Percentiles rank a stretch among this genome's conserved stretches.
Evolutionary conservation across 179 eudicot species (phyloP).

Genomic region (Silene noctiflora): DNA sequence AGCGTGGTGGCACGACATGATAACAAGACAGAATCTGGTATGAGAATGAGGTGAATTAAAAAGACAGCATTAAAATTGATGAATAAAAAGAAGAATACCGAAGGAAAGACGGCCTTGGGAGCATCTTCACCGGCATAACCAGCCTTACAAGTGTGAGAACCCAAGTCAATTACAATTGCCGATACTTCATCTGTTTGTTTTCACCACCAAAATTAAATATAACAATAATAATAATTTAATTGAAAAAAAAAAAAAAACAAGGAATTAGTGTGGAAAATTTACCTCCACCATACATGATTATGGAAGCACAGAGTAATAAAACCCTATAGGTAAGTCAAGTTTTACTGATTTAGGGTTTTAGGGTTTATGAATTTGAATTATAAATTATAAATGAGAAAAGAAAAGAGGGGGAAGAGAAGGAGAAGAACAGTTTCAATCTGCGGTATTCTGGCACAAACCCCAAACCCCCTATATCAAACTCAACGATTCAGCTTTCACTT

Average conservation of each 20-base stretch:
- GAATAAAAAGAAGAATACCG: constrained; percentile 36
- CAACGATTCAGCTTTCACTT: too few species aligned
- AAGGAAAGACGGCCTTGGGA: constrained; percentile 95
- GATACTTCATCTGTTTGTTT: constrained; percentile 78
- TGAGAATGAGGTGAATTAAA: background rate
- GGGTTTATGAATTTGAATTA: too few species aligned
- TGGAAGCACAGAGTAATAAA: background rate
- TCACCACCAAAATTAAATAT: background rate
- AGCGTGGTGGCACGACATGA: too few species aligned
- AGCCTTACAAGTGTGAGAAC: constrained; percentile 90
- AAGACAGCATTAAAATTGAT: background rate
- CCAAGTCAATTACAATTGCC: constrained; percentile 84
- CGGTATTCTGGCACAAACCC: too few species aligned
- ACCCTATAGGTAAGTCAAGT: too few species aligned
- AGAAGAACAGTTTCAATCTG: too few species aligned
- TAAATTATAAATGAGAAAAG: too few species aligned
- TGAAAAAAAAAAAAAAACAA: background rate
- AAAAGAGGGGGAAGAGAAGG: too few species aligned
- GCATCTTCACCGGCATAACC: constrained; percentile 99
- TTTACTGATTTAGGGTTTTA: too few species aligned
- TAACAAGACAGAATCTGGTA: background rate
- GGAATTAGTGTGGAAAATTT: background rate
- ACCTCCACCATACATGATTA: constrained; percentile 20
- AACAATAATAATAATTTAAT: background rate
- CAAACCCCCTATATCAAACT: too few species aligned